Conservation (phyloP, 73 alveolate species). For the Breviolum minutum region DNA sequence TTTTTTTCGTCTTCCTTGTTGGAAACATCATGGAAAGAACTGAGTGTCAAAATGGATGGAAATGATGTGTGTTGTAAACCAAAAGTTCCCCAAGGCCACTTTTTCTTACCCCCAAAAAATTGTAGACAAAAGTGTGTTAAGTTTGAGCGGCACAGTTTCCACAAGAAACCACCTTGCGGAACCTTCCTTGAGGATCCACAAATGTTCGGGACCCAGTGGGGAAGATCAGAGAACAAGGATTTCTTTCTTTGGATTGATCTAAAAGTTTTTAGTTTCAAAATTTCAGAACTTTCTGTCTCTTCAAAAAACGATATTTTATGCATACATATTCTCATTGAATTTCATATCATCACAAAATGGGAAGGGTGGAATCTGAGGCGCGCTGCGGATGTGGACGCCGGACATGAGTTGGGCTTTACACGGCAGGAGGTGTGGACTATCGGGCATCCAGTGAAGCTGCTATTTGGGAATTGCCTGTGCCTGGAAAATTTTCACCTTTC, state of each 20-base stretch:
- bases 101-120: no score
- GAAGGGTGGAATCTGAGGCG: background rate
- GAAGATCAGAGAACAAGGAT: background rate
- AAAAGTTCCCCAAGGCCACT: no score
- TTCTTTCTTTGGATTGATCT: background rate
- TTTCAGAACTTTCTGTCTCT: background rate
- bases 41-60: background rate
- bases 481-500: no score
- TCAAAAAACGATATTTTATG: background rate
- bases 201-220: slow-evolving; percentile 29
- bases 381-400: slow-evolving; percentile 57
- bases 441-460: no score
- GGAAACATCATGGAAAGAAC: background rate
- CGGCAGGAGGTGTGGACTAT: background rate
- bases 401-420: slow-evolving; percentile 57
- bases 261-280: no score
- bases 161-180: no score
- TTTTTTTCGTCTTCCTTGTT: background rate
- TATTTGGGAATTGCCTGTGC: no score
- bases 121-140: no score
- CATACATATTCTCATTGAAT: background rate
- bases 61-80: no score
- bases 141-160: no score
- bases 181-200: slow-evolving; percentile 42
- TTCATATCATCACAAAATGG: background rate